Conservation (phyloP, 1,139 yeast genomes). For the Lodderomyces jiufengensis region DNA sequence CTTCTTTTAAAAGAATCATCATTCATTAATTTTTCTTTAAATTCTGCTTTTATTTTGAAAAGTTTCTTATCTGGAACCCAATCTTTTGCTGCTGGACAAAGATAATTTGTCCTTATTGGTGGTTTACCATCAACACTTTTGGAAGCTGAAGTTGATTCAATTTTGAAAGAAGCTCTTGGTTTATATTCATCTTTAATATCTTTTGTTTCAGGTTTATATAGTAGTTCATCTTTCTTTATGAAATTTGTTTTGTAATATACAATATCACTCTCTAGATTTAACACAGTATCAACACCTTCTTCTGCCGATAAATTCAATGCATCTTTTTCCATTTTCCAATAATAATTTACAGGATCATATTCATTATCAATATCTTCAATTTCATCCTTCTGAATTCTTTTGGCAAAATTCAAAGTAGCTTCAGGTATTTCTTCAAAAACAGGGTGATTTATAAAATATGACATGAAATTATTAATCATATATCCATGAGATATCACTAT, state of each 20-base stretch:
- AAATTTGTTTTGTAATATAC: slow-evolving; percentile 47
- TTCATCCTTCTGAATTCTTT: slow-evolving; percentile 15
- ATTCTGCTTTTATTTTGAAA: slow-evolving; percentile 32
- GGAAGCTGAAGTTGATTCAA: slow-evolving; percentile 15
- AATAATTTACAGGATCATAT: slow-evolving; percentile 19
- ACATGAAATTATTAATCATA: slow-evolving; percentile 37
- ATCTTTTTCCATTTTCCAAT: slow-evolving; percentile 36
- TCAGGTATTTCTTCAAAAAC: slow-evolving; percentile 47
- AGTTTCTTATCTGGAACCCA: slow-evolving; percentile 34
- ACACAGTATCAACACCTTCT: slow-evolving; percentile 27
- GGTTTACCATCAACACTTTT: slow-evolving; percentile 7
- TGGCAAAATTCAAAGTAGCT: slow-evolving; percentile 36
- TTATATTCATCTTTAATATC: slow-evolving; percentile 10
- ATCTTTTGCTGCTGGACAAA: slow-evolving; percentile 40
- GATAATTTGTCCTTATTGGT: slow-evolving; percentile 11
- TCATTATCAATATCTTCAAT: slow-evolving; percentile 13
- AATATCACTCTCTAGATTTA: slow-evolving; percentile 42
- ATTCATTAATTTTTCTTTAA: slow-evolving; percentile 36
- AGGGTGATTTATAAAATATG: slow-evolving; percentile 44
- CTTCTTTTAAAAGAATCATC: slow-evolving; percentile 36
- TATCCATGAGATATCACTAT: slow-evolving; percentile 45
- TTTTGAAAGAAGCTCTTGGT: slow-evolving; percentile 31
- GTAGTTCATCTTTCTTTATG: slow-evolving; percentile 35
- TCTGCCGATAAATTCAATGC: slow-evolving; percentile 29
- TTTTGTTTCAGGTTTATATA: slow-evolving; percentile 12